Conservation (phyloP, 225 moss, liverwort and hornwort genomes). For the Physcomitrium patens region DNA sequence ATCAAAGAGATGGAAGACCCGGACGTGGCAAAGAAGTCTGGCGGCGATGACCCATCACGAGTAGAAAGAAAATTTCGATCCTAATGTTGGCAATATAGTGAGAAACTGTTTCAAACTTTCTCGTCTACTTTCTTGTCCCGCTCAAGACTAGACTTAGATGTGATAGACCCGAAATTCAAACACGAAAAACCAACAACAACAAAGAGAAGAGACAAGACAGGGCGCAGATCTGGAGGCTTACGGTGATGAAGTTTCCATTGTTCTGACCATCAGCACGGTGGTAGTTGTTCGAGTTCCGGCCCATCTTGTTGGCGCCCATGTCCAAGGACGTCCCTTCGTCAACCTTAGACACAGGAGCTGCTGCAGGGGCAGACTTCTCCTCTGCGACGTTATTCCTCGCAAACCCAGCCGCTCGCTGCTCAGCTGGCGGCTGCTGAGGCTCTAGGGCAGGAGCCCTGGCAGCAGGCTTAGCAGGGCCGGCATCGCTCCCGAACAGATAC, state of each 20-base stretch:
- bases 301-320: conserved; percentile 66
- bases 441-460: conserved; percentile 41
- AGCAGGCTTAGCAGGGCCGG: conserved; percentile 39
- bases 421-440: conserved; percentile 36
- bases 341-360: conserved; percentile 48
- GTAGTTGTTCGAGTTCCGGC: conserved; percentile 93
- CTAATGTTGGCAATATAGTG: too few species aligned
- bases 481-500: conserved; percentile 55
- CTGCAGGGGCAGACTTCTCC: conserved; percentile 35
- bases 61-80: too few species aligned
- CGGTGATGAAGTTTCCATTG: conserved; percentile 96
- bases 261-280: conserved; percentile 97
- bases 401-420: conserved; percentile 61
- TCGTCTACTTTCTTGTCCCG: too few species aligned
- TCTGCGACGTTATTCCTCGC: conserved; percentile 33
- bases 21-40: too few species aligned
- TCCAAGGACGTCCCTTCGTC: conserved; percentile 76
- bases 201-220: too few species aligned
- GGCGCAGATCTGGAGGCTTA: conserved; percentile 34
- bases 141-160: too few species aligned
- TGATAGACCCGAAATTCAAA: not conserved
- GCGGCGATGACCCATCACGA: too few species aligned
- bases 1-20: too few species aligned
- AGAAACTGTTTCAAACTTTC: too few species aligned
- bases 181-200: too few species aligned